Evolutionary conservation across 352 stramenopile genomes (phyloP), one percentile per base, ranked within the genome.

Genomic region (Pythium coloratum): DNA sequence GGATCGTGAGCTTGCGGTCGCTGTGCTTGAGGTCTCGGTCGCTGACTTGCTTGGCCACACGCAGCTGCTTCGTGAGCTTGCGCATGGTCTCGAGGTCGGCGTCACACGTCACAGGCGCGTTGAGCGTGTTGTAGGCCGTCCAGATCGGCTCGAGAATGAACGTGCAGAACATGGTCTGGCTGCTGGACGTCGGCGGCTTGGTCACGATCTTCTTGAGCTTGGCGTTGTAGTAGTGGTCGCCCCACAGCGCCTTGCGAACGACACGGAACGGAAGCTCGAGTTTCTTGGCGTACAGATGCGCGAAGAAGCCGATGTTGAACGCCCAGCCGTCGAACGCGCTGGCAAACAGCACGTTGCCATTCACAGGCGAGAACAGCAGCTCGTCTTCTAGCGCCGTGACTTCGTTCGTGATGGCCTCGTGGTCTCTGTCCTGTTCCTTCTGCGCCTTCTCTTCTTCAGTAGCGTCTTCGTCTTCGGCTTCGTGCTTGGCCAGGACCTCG

Each of bases 281-380:
- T 24, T 91, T 92, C 69, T 87, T 87, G 20, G 82, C 78, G 60
- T 93, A 94, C 1, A 90, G 42, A 6, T 82, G 71, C 40, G 87
- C 85, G 75, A 95, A 95, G 38, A 78, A 86, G 42, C 85, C 83
- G 42, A 98, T 81, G 26, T 81, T 84, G 71, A 98, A 98, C 8
- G 91, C 94, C 94, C 94, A 98, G 51, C 93, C 89, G 65, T 98
- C 91, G 0, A 86, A 80, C 0, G 95, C 95, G 61, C 86, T 97
- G 28, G 89, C 89, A 76, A 98, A 98, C 30, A 98, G 83, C 24
- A 98, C 95, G 66, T 98, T 98, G 9, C 95, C 92, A 40, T 88
- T 91, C 24, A 78, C 66, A 0, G 92, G 94, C 9, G 78, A 90
- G 68, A 98, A 97, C 1, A 97, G 73, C 67, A 91, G 74, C 58